Conservation (phyloP, 208 protist species). For the Trypanosoma avium region DNA sequence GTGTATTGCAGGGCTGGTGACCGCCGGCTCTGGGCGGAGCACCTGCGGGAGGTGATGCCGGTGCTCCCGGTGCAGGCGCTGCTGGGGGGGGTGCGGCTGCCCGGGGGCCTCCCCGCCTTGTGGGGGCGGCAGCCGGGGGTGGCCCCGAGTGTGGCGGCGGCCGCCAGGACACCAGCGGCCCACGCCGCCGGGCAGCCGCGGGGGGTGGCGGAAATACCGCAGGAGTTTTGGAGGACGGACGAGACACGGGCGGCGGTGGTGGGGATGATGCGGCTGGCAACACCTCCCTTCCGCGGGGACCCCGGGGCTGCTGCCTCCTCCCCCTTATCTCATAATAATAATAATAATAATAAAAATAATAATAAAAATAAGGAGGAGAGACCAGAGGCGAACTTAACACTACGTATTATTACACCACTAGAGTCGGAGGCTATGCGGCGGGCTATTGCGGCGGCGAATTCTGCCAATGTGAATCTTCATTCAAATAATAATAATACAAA, state of each 20-base stretch:
- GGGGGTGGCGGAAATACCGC: conserved; percentile 23
- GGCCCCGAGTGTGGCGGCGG: conserved; percentile 51
- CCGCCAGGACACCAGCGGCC: conserved; percentile 46
- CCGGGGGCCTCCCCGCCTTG: conserved; percentile 3
- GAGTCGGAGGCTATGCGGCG: conserved; percentile 18
- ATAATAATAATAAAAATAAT: background rate
- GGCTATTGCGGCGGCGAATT: conserved; percentile 11
- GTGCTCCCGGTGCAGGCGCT: conserved; percentile 72
- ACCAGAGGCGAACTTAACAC: conserved; percentile 17
- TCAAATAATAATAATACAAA: background rate
- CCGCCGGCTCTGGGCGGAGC: conserved; percentile 82
- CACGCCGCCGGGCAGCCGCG: conserved; percentile 67
- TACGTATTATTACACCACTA: conserved; percentile 18
- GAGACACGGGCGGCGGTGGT: conserved; percentile 21
- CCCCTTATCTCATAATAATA: background rate
- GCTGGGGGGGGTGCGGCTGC: conserved; percentile 44
- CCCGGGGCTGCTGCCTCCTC: conserved; percentile 30
- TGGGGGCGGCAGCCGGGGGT: conserved; percentile 55
- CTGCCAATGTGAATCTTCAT: too few species aligned
- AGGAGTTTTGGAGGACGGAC: conserved; percentile 26
- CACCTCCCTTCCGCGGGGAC: conserved; percentile 35
- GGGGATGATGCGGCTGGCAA: conserved; percentile 16
- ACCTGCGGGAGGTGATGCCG: conserved; percentile 76
- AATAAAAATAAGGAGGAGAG: background rate
- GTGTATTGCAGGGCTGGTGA: conserved; percentile 81